Conservation (phyloP, 2,329 filamentous ascomycete genomes). For the Alternaria sp. region DNA sequence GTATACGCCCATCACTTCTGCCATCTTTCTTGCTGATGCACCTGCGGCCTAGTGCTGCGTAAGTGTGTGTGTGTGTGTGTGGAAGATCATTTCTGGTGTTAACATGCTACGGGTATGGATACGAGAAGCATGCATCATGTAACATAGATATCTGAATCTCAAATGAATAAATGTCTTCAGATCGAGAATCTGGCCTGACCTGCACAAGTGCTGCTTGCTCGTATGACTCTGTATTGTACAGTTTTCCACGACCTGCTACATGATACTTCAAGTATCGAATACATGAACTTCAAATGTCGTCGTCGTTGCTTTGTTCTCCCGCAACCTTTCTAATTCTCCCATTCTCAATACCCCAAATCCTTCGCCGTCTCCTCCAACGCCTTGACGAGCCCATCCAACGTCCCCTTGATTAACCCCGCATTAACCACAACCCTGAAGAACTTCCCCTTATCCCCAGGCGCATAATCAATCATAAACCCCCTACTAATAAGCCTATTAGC, state of each 20-base stretch:
- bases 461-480: slow-evolving; percentile 76
- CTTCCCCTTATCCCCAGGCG: slow-evolving; percentile 67
- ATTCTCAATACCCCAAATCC: slow-evolving; percentile 40
- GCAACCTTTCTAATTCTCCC: too few species aligned
- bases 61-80: slow-evolving; percentile 16
- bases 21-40: slow-evolving; percentile 24
- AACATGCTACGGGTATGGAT: slow-evolving; percentile 26
- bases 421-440: slow-evolving; percentile 77
- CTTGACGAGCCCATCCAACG: slow-evolving; percentile 51
- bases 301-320: not conserved
- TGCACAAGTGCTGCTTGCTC: not conserved
- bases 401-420: slow-evolving; percentile 64
- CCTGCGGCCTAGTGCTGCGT: slow-evolving; percentile 28
- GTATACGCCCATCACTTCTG: slow-evolving; percentile 23
- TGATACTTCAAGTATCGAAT: not conserved
- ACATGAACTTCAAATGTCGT: not conserved
- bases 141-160: slow-evolving; percentile 42
- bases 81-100: slow-evolving; percentile 36
- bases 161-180: slow-evolving; percentile 25
- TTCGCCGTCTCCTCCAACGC: slow-evolving; percentile 62
- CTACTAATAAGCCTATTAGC: slow-evolving; percentile 62
- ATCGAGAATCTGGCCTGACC: not conserved
- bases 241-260: not conserved
- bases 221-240: not conserved
- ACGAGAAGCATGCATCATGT: slow-evolving; percentile 31